phyloP scores from a whole-genome alignment of 73 alveolate genomes.

The Uronychia setigera region DNA sequence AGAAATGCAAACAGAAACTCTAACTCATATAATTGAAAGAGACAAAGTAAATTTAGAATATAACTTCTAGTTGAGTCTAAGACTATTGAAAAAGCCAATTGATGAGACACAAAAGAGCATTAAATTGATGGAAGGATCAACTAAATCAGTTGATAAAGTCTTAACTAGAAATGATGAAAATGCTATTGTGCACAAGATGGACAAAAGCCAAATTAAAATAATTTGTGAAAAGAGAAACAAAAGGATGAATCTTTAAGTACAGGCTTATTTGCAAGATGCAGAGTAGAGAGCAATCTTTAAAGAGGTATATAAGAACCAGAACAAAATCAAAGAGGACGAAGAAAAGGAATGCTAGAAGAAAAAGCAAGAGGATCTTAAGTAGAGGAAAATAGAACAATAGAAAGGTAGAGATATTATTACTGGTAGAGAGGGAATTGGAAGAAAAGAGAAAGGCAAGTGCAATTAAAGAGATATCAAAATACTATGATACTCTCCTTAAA shows the following conservation, averaged over 20 bases:
- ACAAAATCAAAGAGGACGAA: constrained; percentile 34
- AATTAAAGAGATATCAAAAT: background rate
- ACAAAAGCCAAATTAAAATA: background rate
- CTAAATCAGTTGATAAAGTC: background rate
- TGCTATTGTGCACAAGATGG: background rate
- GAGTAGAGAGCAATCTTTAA: constrained; percentile 39
- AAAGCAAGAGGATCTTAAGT: background rate
- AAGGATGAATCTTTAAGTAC: background rate
- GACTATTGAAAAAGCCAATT: constrained; percentile 17
- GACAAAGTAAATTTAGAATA: constrained; percentile 16
- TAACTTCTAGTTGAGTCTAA: background rate
- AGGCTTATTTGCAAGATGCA: constrained; percentile 7
- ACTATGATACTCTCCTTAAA: background rate
- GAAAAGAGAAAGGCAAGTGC: too few species aligned
- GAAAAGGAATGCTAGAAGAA: constrained; percentile 1
- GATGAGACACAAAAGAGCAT: constrained; percentile 3
- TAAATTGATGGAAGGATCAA: background rate
- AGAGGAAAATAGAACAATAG: constrained; percentile 1
- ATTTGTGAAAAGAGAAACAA: background rate
- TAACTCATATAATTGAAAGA: constrained; percentile 41
- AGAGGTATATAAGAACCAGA: constrained; percentile 43
- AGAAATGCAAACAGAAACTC: constrained; percentile 23
- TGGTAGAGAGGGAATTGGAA: background rate
- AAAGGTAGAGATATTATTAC: background rate
- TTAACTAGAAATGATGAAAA: background rate